These are phyloP conservation scores for Atkinsonella hypoxylon DNA, from an alignment of 2,329 filamentous ascomycete genomes.

Conservation along the genomic window DNA sequence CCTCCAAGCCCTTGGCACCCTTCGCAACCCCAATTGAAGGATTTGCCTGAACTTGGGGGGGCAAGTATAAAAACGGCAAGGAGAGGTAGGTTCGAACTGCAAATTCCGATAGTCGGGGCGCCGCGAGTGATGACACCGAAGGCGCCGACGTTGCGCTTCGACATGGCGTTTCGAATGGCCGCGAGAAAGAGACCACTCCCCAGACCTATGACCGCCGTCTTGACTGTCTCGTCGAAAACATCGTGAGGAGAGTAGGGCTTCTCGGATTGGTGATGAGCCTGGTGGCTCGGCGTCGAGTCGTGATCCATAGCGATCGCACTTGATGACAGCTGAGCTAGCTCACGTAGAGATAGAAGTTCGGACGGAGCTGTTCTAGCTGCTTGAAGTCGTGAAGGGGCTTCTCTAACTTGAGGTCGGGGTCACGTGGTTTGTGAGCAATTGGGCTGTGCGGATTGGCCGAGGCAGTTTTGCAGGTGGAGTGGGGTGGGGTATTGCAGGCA, in stretches of 20 bases:
- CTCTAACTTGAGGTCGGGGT: neutral
- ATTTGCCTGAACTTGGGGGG: neutral
- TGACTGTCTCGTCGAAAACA: conserved; percentile 55
- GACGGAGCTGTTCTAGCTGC: neutral
- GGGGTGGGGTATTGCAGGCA: neutral
- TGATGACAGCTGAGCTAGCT: neutral
- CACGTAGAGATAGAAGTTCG: no score
- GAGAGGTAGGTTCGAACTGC: conserved; percentile 16
- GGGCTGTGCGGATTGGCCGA: conserved; percentile 18
- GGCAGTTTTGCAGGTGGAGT: neutral
- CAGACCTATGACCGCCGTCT: conserved; percentile 53
- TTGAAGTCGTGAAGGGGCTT: no score
- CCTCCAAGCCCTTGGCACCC: no score
- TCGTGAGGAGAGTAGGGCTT: conserved; percentile 58
- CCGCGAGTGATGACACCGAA: conserved; percentile 70
- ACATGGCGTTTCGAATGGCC: conserved; percentile 76
- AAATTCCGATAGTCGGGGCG: conserved; percentile 55
- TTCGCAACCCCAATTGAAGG: neutral
- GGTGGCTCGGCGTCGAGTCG: conserved; percentile 16
- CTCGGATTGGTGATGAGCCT: conserved; percentile 14
- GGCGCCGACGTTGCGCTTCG: conserved; percentile 69
- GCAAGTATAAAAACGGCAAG: neutral
- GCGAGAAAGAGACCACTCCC: conserved; percentile 59
- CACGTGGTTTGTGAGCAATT: conserved; percentile 29
- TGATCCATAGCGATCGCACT: conserved; percentile 21